Evolutionary conservation across 1,139 yeast species (phyloP).

Genomic region (Hyphopichia wangnamkhiaoensis): DNA sequence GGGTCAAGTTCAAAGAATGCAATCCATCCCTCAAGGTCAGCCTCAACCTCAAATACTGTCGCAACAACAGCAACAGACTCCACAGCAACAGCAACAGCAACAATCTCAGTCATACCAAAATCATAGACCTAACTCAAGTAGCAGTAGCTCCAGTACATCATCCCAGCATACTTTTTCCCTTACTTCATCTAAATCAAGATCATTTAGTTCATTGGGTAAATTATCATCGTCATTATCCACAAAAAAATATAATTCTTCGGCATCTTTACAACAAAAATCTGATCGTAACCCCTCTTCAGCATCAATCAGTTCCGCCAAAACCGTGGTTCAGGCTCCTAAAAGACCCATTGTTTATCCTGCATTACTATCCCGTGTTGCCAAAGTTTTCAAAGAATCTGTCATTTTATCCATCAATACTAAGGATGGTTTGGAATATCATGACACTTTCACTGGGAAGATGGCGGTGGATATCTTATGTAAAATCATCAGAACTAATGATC

Average conservation of each 20-base stretch:
- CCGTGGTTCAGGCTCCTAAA: conserved; percentile 45
- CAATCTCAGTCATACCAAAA: conserved; percentile 10
- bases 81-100: conserved; percentile 7
- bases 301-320: conserved; percentile 33
- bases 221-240: conserved; percentile 40
- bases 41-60: conserved; percentile 7
- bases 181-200: conserved; percentile 40
- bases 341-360: conserved; percentile 87
- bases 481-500: conserved; percentile 84
- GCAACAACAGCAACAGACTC: conserved; percentile 3
- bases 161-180: conserved; percentile 40
- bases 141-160: conserved; percentile 23
- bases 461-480: conserved; percentile 88
- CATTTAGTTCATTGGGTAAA: conserved; percentile 45
- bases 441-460: conserved; percentile 91
- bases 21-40: conserved; percentile 8
- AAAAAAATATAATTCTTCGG: conserved; percentile 40
- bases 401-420: conserved; percentile 79
- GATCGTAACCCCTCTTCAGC: conserved; percentile 36
- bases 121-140: conserved; percentile 18
- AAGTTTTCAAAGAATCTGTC: conserved; percentile 69
- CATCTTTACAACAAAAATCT: conserved; percentile 29
- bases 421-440: conserved; percentile 93
- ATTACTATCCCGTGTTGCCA: conserved; percentile 79
- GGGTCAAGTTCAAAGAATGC: conserved; percentile 17